Conservation (phyloP, 2,329 filamentous ascomycete genomes). For the Fusarium siculi region DNA sequence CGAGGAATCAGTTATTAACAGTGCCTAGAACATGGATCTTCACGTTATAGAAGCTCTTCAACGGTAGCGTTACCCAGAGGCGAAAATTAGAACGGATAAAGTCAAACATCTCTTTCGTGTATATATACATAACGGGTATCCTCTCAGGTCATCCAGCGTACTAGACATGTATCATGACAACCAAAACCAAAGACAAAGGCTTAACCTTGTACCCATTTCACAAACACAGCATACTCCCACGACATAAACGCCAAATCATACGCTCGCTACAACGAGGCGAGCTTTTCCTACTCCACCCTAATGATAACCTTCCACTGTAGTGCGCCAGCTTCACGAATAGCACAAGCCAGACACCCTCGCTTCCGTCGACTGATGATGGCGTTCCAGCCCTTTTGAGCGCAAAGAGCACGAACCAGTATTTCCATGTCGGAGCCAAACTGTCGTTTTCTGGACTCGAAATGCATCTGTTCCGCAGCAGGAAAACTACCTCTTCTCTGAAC, state of each 20-base stretch:
- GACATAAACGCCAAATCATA: conserved; percentile 25
- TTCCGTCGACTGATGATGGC: conserved; percentile 75
- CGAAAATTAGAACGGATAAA: background rate
- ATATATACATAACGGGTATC: conserved; percentile 13
- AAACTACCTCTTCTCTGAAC: conserved; percentile 52
- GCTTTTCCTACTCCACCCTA: conserved; percentile 59
- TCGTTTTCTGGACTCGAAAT: conserved; percentile 65
- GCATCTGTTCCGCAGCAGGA: conserved; percentile 62
- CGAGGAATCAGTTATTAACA: background rate
- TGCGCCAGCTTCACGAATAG: conserved; percentile 78
- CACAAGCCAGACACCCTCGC: conserved; percentile 78
- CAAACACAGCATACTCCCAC: conserved; percentile 1
- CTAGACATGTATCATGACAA: conserved; percentile 13
- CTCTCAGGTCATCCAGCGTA: conserved; percentile 15
- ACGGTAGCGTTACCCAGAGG: background rate
- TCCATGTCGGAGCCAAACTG: conserved; percentile 74
- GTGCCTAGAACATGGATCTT: background rate
- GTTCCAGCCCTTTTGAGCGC: conserved; percentile 79
- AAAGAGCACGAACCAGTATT: conserved; percentile 76
- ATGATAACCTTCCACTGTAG: conserved; percentile 76
- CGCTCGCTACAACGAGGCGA: background rate
- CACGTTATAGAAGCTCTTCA: background rate
- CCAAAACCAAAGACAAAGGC: conserved; percentile 2
- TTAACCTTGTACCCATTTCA: background rate
- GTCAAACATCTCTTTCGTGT: background rate